Base-by-base conservation (phyloP, 75 land plant species). In the Larix kaempferi region DNA sequence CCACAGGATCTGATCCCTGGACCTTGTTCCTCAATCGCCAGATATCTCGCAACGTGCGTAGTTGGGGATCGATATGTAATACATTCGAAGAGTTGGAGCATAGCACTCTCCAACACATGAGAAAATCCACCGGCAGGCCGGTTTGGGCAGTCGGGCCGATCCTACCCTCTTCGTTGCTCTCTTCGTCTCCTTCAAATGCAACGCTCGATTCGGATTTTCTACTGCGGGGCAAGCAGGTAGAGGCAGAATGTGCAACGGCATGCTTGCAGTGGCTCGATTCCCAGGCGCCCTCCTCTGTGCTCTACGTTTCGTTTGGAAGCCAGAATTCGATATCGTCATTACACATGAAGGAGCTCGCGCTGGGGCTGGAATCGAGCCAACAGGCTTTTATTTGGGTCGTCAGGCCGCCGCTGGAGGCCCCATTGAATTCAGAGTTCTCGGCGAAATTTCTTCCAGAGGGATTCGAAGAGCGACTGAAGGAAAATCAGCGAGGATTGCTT, bases 261-360 rank as follows among this genome's bases (percentile, higher is more conserved):
- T 73, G 13, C 3, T 59, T 78, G 5, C 19, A 56, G 5, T 81
- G 83, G 83, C 81, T 81, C 16, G 83, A 77, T 13, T 57, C 52
- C 1, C 83, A 33, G 29, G 10, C 65, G 3, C 83, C 85, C 14
- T 54, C 57, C 5, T 69, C 83, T 7, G 77, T 85, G 15, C 56
- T 78, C 5, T 85, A 73, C 29, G 56, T 85, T 21, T 77, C 84
- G 37, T 82, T 85, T 33, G 86, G 86, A 15, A 85, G 80, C 63
- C 23, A 74, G 2, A 80, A 74, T 15, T 41, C 27, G 56, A 54
- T 75, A 4, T 57, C 84, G 21, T 26, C 22, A 10, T 19, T 10
- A 19, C 86, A 85, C 37, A 55, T 74, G 22, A 19, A 33, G 62
- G 84, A 85, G 7, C 80, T 85, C 27, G 59, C 75, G 6, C 25